phyloP scores from a whole-genome alignment of 2,329 filamentous ascomycete genomes.

The Geosmithia morbida region DNA sequence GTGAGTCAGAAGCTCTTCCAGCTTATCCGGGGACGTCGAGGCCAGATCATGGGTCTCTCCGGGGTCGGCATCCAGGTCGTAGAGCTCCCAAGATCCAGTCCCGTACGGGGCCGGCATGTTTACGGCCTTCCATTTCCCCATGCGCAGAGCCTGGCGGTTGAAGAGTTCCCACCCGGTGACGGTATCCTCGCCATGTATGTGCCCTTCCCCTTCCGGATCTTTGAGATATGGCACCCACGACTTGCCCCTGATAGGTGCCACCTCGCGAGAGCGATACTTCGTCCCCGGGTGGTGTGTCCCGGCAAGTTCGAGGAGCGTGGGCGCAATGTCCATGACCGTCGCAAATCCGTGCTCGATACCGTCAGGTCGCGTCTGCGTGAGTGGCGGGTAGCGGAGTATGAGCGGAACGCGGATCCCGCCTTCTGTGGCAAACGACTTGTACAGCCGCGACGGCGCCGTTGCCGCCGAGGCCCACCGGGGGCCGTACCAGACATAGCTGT shows the following conservation, averaged over 20 bases:
- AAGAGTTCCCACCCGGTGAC: constrained; percentile 41
- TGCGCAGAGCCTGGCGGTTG: constrained; percentile 34
- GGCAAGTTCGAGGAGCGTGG: constrained; percentile 31
- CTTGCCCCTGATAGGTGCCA: constrained; percentile 32
- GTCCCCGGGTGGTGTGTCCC: constrained; percentile 19
- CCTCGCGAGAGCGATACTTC: constrained; percentile 24
- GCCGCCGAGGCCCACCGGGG: constrained; percentile 34
- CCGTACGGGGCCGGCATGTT: constrained; percentile 34
- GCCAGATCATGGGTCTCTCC: constrained; percentile 22
- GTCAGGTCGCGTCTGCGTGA: too few relatives aligned
- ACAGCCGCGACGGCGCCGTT: constrained; percentile 19
- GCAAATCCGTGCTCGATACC: constrained; percentile 3
- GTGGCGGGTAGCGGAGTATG: too few relatives aligned
- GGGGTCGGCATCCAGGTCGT: constrained; percentile 34
- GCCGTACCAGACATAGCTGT: constrained; percentile 48
- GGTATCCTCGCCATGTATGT: constrained; percentile 18
- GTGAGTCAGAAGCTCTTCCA: too few relatives aligned
- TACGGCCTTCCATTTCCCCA: constrained; percentile 41
- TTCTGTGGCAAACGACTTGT: constrained; percentile 25
- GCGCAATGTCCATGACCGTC: constrained; percentile 35
- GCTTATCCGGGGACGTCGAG: too few relatives aligned
- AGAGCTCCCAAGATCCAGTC: constrained; percentile 41
- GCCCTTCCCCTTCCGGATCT: not conserved
- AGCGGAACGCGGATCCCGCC: constrained; percentile 18
- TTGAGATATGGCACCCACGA: constrained; percentile 6